Evolutionary conservation across 2,329 filamentous ascomycete genomes (phyloP), one percentile per base, ranked within the genome.

Genomic region (Neopestalotiopsis rosae): DNA sequence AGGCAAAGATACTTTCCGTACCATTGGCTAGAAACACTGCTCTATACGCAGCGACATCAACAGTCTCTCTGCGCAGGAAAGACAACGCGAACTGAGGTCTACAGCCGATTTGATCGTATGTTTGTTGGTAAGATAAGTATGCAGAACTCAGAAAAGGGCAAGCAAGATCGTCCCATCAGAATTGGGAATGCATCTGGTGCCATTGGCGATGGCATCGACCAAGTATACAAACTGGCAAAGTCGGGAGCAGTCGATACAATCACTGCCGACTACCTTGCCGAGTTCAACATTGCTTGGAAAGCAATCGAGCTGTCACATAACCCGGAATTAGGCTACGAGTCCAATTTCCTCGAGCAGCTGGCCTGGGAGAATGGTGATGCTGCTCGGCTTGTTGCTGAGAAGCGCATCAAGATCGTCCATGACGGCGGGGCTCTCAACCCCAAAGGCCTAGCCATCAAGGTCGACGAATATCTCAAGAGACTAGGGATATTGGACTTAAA

Each of bases 361-460:
- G 74, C 73, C 34, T 76, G 72, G 74, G 62, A 65, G 76, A 59
- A 74, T 67, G 40, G 71, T 68, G 49, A 67, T 20, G 42, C 62
- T 2, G 62, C 62, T 24, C 17, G 71, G 42, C 45, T 72, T 7
- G 69, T 76, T 13, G 71, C 69, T 2, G 76, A 82, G 64, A 82
- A 85, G 68, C 71, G 79, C 0, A 87, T 88, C 76, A 85, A 85
- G 70, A 80, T 88, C 9, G 79, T 87, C 52, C 79, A 87, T 28
- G 42, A 65, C 66, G 86, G 86, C 7, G 87, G 87, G 2, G 85
- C 83, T 2, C 80, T 85, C 13, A 85, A 88, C 70, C 86, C 87
- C 0, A 80, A 79, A 67, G 84, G 81, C 0, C 74, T 89, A 13
- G 83, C 84, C 1, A 70, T 81, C 67, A 65, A 67, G 38, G 68